Conservation (phyloP, 768 basidiomycete genomes). For the Lactarius sanguifluus region DNA sequence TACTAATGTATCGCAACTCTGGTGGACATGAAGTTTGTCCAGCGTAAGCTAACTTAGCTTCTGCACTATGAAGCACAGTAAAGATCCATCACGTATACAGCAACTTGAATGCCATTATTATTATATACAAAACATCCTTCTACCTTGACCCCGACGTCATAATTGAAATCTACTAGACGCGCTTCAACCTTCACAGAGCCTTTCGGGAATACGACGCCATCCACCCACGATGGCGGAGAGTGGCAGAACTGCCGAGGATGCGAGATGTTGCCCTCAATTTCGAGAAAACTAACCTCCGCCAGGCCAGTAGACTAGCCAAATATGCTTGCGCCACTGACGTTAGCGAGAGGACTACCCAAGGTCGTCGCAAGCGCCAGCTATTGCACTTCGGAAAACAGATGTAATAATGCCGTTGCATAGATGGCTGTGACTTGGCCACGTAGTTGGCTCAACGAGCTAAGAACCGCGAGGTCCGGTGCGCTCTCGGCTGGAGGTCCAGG, state of each 20-base stretch:
- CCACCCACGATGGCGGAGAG: slow-evolving; percentile 20
- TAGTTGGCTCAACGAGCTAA: slow-evolving; percentile 46
- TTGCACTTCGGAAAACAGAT: slow-evolving; percentile 46
- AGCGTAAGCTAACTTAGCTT: not conserved
- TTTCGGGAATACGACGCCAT: slow-evolving; percentile 20
- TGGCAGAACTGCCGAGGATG: slow-evolving; percentile 22
- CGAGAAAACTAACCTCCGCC: slow-evolving; percentile 36
- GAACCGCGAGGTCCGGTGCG: slow-evolving; percentile 35
- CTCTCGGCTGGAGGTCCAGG: not conserved
- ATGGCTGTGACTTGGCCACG: slow-evolving; percentile 49
- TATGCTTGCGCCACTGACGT: slow-evolving; percentile 46
- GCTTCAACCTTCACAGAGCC: slow-evolving; percentile 12
- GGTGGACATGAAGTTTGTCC: not conserved
- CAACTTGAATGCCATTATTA: not conserved
- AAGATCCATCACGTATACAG: not conserved
- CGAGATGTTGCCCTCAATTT: slow-evolving; percentile 22
- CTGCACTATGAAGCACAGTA: not conserved
- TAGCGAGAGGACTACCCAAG: slow-evolving; percentile 45
- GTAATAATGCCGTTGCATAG: slow-evolving; percentile 51
- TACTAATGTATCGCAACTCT: not conserved
- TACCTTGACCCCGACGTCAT: slow-evolving; percentile 20
- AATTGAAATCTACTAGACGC: slow-evolving; percentile 10
- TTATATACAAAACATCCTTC: not conserved
- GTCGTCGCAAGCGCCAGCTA: slow-evolving; percentile 45
- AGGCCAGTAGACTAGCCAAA: slow-evolving; percentile 45